Base-by-base conservation (phyloP, 2,329 filamentous ascomycete genomes). In the Exophiala mesophila region DNA sequence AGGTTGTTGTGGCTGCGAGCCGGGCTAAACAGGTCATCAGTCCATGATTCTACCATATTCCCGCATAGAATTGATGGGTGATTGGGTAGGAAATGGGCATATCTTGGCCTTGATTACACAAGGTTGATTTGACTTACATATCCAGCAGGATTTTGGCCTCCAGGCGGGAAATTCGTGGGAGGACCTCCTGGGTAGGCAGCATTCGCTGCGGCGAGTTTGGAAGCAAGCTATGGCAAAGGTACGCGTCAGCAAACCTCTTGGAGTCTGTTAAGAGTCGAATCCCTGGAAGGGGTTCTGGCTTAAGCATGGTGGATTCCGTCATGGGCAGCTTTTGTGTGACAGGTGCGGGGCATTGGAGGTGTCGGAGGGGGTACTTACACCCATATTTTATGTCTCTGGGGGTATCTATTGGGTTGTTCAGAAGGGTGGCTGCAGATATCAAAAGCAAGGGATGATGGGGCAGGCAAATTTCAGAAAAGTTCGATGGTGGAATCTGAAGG, bases 101-200 rank as follows among this genome's bases (percentile, higher is more conserved):
- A n/a, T n/a, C n/a, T n/a, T n/a, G n/a, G n/a, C n/a, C n/a, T n/a
- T n/a, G n/a, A n/a, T 21, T 30, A 18, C n/a, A 30, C 4, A 43
- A 29, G 20, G 18, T 37, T 28, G 29, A 28, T 28, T 28, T 13
- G 42, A 75, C 76, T 72, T 65, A 78, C 76, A 61, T 77, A 76
- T 63, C 68, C 67, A 54, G 66, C 65, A 50, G 59, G 60, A n/a
- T n/a, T n/a, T 36, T 50, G 45, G 34, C 44, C 48, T 16, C 59
- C 62, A 54, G 59, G 45, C 47, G 60, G 63, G 52, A 65, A 49
- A 31, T 57, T 50, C 41, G 61, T 48, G 20, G 59, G 57, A 46
- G 56, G 58, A 29, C 52, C 56, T 20, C 55, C 55, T 36, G 53
- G 55, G 45, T 57, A 57, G 19, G 55, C 57, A 24, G 42, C 49